Base-by-base conservation (phyloP, 2,329 filamentous ascomycete genomes). In the Colletotrichum viniferum region DNA sequence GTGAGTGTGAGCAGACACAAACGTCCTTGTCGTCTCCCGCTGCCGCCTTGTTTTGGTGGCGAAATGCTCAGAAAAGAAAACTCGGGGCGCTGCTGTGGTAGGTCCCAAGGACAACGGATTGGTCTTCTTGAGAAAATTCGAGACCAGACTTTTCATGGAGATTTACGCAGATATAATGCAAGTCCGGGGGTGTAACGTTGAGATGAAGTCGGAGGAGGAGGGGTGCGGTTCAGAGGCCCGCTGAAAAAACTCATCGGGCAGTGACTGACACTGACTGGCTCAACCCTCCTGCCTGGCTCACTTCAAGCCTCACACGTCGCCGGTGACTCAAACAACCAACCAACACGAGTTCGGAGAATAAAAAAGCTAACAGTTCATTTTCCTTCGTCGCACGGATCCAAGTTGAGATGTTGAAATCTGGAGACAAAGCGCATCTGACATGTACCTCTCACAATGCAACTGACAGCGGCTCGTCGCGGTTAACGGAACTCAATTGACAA, bases 1-100 rank as follows among this genome's bases (percentile, higher is more conserved):
- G 97, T 36, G 85, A 87, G 82, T 87, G 87, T 80, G 93, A 94
- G 78, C 81, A 97, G 79, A 84, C 24, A 2, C 32, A 32, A 7
- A 32, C 4, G 58, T 13, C 10, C 3, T 34, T 52, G 28, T 28
- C 3, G 24, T 34, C 16, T 21, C 5, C 61, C 13, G 34, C 7
- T n/a, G 24, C 7, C n/a, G 30, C 14, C 14, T 0, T 16, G 61
- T 32, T 3, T n/a, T 0, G 13, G 12, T 63, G 14, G 21, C 34
- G n/a, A 63, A 28, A 18, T 12, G 0, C 24, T 32, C 8, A 7
- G 5, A n/a, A 43, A 28, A 63, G 55, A 30, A 26, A 58, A 26
- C 10, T 4, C 24, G 24, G 0, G 14, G 55, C 24, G 13, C 9
- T 30, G 0, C 24, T 16, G 55, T 16, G 4, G 24, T 30, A 16